Conservation (phyloP, 257 asterid genomes). For the Asclepias syriaca region DNA sequence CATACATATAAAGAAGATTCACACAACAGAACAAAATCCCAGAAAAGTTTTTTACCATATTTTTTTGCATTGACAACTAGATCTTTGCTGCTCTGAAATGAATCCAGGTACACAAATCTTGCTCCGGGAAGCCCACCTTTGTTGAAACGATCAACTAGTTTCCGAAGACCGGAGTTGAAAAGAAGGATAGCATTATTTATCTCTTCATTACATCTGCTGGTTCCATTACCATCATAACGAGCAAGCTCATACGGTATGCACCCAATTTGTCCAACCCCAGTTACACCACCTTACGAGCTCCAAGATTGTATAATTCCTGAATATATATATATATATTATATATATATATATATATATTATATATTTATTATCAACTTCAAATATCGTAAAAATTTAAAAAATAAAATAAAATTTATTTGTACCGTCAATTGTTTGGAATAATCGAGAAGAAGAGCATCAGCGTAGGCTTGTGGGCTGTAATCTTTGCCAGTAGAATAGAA, state of each 20-base stretch:
- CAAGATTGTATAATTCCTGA: conserved; percentile 60
- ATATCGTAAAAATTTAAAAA: too few species aligned
- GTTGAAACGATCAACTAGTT: conserved; percentile 53
- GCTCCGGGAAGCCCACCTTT: conserved; percentile 61
- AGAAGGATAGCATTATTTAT: conserved; percentile 66
- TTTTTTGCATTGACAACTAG: conserved; percentile 53
- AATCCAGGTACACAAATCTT: conserved; percentile 68
- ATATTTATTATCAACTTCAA: too few species aligned
- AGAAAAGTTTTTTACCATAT: conserved; percentile 40
- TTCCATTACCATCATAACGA: conserved; percentile 49
- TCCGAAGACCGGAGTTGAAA: conserved; percentile 61
- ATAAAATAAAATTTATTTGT: neutral
- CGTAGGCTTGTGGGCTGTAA: conserved; percentile 62
- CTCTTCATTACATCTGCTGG: conserved; percentile 75
- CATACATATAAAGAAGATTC: too few species aligned
- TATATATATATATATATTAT: neutral
- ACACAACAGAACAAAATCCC: neutral
- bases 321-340: neutral
- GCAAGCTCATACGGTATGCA: conserved; percentile 91
- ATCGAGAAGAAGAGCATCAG: conserved; percentile 69
- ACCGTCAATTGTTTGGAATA: conserved; percentile 61
- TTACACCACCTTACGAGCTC: conserved; percentile 79
- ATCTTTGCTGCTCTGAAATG: conserved; percentile 52
- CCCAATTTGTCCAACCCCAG: conserved; percentile 70
- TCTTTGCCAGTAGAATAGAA: conserved; percentile 53